Percentiles rank a stretch among this genome's conserved stretches.
Evolutionary conservation across 129 eudicot species (phyloP).

Genomic region (Lactuca sativa): DNA sequence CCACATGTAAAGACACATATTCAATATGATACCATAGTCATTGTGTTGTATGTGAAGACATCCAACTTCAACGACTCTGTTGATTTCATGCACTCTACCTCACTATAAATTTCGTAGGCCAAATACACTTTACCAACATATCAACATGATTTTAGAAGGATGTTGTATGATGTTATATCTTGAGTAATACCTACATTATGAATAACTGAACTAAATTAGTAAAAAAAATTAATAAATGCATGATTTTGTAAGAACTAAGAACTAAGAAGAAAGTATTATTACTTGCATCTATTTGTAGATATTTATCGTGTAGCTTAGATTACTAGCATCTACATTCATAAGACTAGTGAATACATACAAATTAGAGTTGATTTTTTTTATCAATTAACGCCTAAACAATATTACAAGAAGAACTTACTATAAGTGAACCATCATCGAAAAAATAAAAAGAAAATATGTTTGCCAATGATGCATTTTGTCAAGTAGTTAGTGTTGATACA

Average conservation of each 20-base stretch:
- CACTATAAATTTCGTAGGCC: slow-evolving; percentile 71
- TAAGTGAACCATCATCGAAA: slow-evolving; percentile 15
- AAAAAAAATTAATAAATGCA: not conserved
- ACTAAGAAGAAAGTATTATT: slow-evolving; percentile 30
- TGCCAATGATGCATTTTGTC: too few relatives aligned
- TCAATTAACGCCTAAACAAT: slow-evolving; percentile 62
- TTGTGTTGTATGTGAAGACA: slow-evolving; percentile 91
- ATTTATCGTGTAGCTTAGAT: slow-evolving; percentile 61
- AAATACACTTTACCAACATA: slow-evolving; percentile 78
- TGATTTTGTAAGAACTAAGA: not conserved
- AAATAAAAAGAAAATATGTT: not conserved
- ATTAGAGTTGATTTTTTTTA: slow-evolving; percentile 65
- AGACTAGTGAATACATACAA: slow-evolving; percentile 83
- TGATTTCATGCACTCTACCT: slow-evolving; percentile 57
- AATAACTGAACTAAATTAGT: slow-evolving; percentile 21
- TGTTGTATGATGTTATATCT: slow-evolving; percentile 78
- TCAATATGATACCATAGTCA: slow-evolving; percentile 54
- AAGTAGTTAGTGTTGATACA: too few relatives aligned
- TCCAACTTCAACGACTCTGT: slow-evolving; percentile 73
- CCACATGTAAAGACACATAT: slow-evolving; percentile 1
- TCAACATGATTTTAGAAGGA: slow-evolving; percentile 82
- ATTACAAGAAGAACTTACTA: slow-evolving; percentile 8
- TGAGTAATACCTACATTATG: slow-evolving; percentile 74
- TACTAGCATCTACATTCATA: slow-evolving; percentile 85
- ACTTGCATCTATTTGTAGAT: slow-evolving; percentile 88